phyloP scores from a whole-genome alignment of 441 rosid genomes.

The Kokia cookei region DNA sequence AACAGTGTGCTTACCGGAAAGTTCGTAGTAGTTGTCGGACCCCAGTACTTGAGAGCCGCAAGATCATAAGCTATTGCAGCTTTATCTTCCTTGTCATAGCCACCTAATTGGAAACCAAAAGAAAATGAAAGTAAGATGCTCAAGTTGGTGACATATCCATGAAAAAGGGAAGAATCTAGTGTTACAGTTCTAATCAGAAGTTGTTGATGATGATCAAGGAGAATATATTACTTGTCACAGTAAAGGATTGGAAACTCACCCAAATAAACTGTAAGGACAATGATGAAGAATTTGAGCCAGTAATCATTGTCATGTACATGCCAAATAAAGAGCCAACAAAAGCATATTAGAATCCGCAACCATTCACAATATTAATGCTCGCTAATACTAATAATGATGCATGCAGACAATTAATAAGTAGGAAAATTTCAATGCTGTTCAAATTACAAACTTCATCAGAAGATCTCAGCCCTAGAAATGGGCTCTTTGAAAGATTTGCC shows the following conservation, averaged over 20 bases:
- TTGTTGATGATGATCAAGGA: conserved; percentile 9
- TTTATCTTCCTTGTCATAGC: conserved; percentile 94
- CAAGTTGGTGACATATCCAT: conserved; percentile 6
- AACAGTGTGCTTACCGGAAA: conserved; percentile 48
- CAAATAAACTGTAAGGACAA: conserved; percentile 62
- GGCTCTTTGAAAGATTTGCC: background rate
- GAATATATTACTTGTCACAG: conserved; percentile 7
- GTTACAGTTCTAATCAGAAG: conserved; percentile 12
- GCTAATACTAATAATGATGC: background rate
- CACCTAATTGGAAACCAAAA: conserved; percentile 41
- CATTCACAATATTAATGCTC: background rate
- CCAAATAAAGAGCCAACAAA: conserved; percentile 28
- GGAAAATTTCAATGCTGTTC: background rate
- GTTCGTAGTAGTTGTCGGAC: conserved; percentile 84
- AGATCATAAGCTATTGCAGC: conserved; percentile 97
- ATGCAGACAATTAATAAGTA: background rate
- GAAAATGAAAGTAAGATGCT: conserved; percentile 6
- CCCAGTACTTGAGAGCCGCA: conserved; percentile 98
- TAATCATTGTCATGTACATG: conserved; percentile 36
- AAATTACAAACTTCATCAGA: background rate
- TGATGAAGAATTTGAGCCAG: conserved; percentile 27
- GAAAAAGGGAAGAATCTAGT: conserved; percentile 11
- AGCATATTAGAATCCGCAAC: conserved; percentile 37
- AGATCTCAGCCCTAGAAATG: background rate
- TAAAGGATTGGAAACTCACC: conserved; percentile 50